Evolutionary conservation across 2,329 filamentous ascomycete genomes (phyloP), one percentile per base, ranked within the genome.

Genomic region (Neoascochyta sp.): DNA sequence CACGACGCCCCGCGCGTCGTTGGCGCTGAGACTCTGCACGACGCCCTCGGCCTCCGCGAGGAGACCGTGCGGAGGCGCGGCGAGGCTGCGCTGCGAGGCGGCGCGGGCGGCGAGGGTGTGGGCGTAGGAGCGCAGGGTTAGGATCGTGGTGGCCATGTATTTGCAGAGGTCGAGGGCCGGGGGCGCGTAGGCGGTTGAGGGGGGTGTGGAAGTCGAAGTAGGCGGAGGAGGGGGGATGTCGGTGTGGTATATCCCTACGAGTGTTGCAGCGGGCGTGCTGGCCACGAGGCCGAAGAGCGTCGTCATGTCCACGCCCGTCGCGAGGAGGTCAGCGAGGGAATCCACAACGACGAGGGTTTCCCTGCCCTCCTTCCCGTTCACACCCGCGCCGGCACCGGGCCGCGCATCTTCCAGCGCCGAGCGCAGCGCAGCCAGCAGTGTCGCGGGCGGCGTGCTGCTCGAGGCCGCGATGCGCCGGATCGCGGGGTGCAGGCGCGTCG

Each of bases 71-170:
- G 76, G 75, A 0, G 90, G 90, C 39, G 82, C 81, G 4, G 76
- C 77, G 5, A 86, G 68, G 50, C 84, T 88, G 34, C 83, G 76
- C 60, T 92, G 81, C 7, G 75, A 73, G 3, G 90, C 88, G n/a
- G 74, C 75, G 57, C 87, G 87, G 20, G 76, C 73, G 16, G 80
- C 79, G 4, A 92, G 71, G 23, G 85, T 76, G 47, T 95, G 87
- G 6, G 78, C 68, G 21, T 95, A 73, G 9, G 80, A 84, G 21
- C 82, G 79, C 0, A 85, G 71, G 4, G 76, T 80, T 36, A 96
- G 73, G 30, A 96, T 76, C 3, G 87, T 82, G 3, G 92, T 98
- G n/a, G 89, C 86, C 35, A 95, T 79, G 63, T 93, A 93, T 24
- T 74, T 76, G 13, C 96, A 71, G 1, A 88, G 68, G 1, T 80